Percentiles rank a stretch among this genome's conserved stretches.
phyloP scores from a whole-genome alignment of 768 basidiomycete genomes.

The Suillus paluster region DNA sequence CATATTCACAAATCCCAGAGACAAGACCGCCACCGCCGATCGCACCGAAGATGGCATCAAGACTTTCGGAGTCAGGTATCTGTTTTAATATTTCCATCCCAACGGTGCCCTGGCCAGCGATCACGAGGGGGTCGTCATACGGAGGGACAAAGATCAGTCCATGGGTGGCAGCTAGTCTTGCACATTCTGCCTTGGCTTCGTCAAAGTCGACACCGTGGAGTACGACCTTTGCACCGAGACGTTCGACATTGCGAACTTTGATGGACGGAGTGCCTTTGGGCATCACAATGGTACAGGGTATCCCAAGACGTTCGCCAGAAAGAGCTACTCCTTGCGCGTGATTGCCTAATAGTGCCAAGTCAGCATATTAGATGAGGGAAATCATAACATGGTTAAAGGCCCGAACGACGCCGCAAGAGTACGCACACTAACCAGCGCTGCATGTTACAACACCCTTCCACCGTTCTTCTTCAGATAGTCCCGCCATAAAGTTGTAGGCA shows the following conservation, averaged over 20 bases:
- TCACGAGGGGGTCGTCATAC: constrained; percentile 95
- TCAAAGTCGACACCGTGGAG: constrained; percentile 93
- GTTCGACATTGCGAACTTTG: constrained; percentile 94
- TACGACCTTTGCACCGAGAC: constrained; percentile 93
- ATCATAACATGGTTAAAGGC: constrained; percentile 3
- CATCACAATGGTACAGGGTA: constrained; percentile 99
- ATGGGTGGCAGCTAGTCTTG: constrained; percentile 75
- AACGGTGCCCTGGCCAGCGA: constrained; percentile 95
- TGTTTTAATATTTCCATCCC: constrained; percentile 97
- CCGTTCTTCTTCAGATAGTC: constrained; percentile 82
- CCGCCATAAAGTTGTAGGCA: constrained; percentile 98
- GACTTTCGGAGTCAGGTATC: constrained; percentile 66
- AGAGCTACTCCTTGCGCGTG: constrained; percentile 99
- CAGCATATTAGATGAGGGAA: constrained; percentile 1
- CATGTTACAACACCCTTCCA: constrained; percentile 99
- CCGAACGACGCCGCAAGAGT: constrained; percentile 22
- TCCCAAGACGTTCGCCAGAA: constrained; percentile 83
- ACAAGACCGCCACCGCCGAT: constrained; percentile 94
- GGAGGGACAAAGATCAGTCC: constrained; percentile 93
- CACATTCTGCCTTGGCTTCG: constrained; percentile 94
- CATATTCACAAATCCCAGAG: constrained; percentile 89
- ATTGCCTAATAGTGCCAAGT: constrained; percentile 64
- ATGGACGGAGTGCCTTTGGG: constrained; percentile 93
- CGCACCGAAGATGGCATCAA: constrained; percentile 89
- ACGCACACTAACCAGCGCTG: constrained; percentile 90